Evolutionary conservation across 345 rosid species (phyloP).

Genomic region (Hibiscus trionum): DNA sequence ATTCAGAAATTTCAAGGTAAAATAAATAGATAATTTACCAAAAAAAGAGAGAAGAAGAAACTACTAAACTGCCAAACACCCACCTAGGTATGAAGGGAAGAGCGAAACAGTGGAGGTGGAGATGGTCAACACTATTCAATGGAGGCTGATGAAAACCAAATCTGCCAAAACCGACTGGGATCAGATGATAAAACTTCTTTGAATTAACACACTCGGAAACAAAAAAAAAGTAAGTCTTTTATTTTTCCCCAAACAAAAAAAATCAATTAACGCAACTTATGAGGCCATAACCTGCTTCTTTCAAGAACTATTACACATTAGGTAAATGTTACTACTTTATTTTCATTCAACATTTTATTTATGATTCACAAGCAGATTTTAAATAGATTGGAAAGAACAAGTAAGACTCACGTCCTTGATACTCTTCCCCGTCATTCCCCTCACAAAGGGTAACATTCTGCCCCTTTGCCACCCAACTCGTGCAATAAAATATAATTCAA

Average conservation of each 20-base stretch:
- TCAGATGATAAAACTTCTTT: neutral
- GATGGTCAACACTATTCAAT: conserved; percentile 71
- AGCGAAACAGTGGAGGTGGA: conserved; percentile 87
- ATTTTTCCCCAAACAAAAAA: neutral
- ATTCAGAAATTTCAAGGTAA: neutral
- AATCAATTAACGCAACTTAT: neutral
- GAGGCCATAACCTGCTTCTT: neutral
- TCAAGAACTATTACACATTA: neutral
- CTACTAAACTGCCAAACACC: neutral
- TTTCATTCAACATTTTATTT: neutral
- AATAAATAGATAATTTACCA: neutral
- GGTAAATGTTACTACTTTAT: neutral
- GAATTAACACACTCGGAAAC: neutral
- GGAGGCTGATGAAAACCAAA: conserved; percentile 96
- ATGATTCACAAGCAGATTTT: neutral
- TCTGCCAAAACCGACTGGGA: conserved; percentile 22
- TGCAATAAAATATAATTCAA: neutral
- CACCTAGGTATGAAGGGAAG: conserved; percentile 69
- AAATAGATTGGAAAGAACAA: neutral
- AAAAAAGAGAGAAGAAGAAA: neutral
- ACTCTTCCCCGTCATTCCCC: neutral
- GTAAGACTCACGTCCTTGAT: neutral
- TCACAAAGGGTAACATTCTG: neutral
- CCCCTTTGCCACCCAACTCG: neutral
- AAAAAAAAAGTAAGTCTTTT: neutral